phyloP scores from a whole-genome alignment of 2,329 filamentous ascomycete genomes.

The Aureobasidium zeae region DNA sequence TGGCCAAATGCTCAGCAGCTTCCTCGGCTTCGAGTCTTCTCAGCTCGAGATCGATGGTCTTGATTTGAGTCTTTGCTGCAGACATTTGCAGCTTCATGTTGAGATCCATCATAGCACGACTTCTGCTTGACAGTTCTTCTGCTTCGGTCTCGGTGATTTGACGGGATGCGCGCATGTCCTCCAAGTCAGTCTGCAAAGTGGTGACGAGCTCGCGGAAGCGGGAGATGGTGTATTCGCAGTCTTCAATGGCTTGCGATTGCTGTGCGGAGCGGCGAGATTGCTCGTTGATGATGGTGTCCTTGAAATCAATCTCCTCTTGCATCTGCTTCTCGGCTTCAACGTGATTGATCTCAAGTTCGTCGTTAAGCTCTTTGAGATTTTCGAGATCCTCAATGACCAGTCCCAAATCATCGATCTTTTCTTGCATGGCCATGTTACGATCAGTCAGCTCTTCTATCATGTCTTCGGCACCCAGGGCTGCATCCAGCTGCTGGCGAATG shows the following conservation, averaged over 20 bases:
- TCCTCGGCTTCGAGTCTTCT: slow-evolving; percentile 81
- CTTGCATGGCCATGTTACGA: slow-evolving; percentile 72
- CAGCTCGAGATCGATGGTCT: slow-evolving; percentile 86
- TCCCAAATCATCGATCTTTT: slow-evolving; percentile 74
- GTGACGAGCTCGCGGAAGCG: slow-evolving; percentile 84
- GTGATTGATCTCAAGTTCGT: slow-evolving; percentile 89
- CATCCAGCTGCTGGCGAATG: slow-evolving; percentile 82
- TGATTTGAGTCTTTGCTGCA: slow-evolving; percentile 82
- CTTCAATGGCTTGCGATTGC: slow-evolving; percentile 71
- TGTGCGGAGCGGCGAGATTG: slow-evolving; percentile 62
- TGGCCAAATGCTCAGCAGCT: slow-evolving; percentile 75
- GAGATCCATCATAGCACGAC: slow-evolving; percentile 90
- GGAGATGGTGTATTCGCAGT: slow-evolving; percentile 81
- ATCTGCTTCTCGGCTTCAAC: slow-evolving; percentile 89
- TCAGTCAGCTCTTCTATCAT: slow-evolving; percentile 90
- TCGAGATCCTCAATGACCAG: slow-evolving; percentile 79
- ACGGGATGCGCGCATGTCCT: slow-evolving; percentile 86
- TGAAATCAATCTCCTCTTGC: slow-evolving; percentile 85
- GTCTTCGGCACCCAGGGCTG: slow-evolving; percentile 77
- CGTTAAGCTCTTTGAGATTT: slow-evolving; percentile 80
- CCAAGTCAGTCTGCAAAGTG: slow-evolving; percentile 73
- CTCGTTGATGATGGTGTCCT: slow-evolving; percentile 75
- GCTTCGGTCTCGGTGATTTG: slow-evolving; percentile 89
- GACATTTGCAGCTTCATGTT: slow-evolving; percentile 90
- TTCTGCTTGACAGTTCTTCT: slow-evolving; percentile 78